phyloP scores from a whole-genome alignment of 345 rosid genomes.

The Eutrema heterophyllum region DNA sequence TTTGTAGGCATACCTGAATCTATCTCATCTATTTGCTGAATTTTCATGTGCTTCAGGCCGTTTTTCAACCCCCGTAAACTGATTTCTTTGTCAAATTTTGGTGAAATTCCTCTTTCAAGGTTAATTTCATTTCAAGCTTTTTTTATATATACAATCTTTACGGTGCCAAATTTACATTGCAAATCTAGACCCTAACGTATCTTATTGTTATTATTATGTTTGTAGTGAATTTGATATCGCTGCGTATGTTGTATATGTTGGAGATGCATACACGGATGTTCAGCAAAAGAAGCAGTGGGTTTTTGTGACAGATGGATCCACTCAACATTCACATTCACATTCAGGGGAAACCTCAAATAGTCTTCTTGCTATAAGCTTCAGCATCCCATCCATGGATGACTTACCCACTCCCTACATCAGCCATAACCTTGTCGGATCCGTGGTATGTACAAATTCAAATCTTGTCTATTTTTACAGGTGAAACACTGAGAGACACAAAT shows the following conservation, averaged over 20 bases:
- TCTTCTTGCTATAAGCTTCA: constrained; percentile 83
- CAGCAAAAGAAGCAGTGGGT: constrained; percentile 84
- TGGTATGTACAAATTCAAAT: constrained; percentile 42
- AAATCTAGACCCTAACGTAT: background rate
- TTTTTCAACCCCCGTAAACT: constrained; percentile 79
- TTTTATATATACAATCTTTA: background rate
- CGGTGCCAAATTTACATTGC: background rate
- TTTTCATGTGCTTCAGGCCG: constrained; percentile 46
- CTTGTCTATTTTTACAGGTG: background rate
- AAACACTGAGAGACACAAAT: background rate
- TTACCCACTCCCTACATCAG: constrained; percentile 47
- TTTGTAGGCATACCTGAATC: constrained; percentile 1
- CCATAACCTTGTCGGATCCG: constrained; percentile 70
- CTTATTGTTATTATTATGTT: background rate
- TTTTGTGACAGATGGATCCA: constrained; percentile 75
- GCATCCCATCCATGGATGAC: constrained; percentile 46
- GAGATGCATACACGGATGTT: constrained; percentile 52
- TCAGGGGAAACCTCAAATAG: constrained; percentile 46
- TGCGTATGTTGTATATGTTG: constrained; percentile 67
- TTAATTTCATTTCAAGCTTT: constrained; percentile 19
- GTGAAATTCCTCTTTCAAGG: constrained; percentile 79
- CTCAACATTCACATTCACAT: constrained; percentile 15
- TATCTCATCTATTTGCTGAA: background rate
- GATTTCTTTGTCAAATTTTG: constrained; percentile 50
- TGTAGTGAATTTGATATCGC: constrained; percentile 85